Evolutionary conservation across 352 stramenopile species (phyloP), one percentile per base, ranked within the genome.

Genomic region (Phytophthora sp.): DNA sequence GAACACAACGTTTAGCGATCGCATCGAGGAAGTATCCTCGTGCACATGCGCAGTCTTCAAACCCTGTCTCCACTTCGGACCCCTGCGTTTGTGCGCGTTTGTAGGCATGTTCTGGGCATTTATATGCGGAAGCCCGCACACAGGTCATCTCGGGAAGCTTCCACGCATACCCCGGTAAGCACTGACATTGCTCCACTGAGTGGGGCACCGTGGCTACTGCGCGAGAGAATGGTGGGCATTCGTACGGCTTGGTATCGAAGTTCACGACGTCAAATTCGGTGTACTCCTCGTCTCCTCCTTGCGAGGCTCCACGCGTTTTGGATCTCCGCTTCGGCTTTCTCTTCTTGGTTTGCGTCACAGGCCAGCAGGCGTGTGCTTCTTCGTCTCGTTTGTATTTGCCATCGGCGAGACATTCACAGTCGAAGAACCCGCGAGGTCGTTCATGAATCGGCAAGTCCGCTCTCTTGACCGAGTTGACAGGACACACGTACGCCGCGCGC

Each of bases 181-280:
- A 95, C 27, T 86, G 67, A 51, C 86, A 95, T 49, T 95, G 86
- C 57, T 84, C 76, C 4, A 93, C 55, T 26, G 84, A 93, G 57
- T 91, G 76, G 2, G 82, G 72, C 20, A 85, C 49, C 3, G 67
- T 66, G 4, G 86, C 77, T 6, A 91, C 69, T 18, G 82, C 60
- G 7, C 62, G 63, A 20, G 86, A 88, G 53, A 83, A 93, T 18
- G 73, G 69, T 6, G 84, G 86, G 35, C 86, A 95, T 41, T 61
- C 46, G 45, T 84, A 93, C 15, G 24, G 58, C 26, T 43, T 28
- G 12, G 51, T 44, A 23, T 63, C 54, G 32, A 31, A 66, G 39
- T 74, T 52, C 4, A 62, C 32, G 5, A 64, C 52, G 43, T 74
- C 62, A 18, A 59, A 60, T 20, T 76, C 70, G 11, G 43, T 35